Evolutionary conservation across 2,329 filamentous ascomycete genomes (phyloP).

Genomic region (Westerdykella ornata): DNA sequence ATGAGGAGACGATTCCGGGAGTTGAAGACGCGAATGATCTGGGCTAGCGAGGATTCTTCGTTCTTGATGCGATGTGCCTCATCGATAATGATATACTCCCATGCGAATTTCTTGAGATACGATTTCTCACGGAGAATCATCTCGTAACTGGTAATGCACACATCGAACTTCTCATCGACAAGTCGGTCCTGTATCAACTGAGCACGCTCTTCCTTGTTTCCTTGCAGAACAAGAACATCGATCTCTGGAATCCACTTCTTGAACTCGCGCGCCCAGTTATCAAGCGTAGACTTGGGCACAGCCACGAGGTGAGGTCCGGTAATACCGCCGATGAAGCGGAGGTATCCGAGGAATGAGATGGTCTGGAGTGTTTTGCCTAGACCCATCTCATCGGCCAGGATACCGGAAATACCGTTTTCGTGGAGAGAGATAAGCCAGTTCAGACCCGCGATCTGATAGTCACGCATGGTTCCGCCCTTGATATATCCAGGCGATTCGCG

Average conservation of each 20-base stretch:
- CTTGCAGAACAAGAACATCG: constrained; percentile 87
- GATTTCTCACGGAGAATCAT: constrained; percentile 96
- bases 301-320: constrained; percentile 84
- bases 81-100: constrained; percentile 99
- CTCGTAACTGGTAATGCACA: constrained; percentile 97
- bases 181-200: constrained; percentile 82
- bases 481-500: constrained; percentile 90
- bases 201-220: constrained; percentile 87
- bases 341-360: constrained; percentile 91
- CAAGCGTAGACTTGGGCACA: constrained; percentile 93
- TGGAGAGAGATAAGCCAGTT: constrained; percentile 98
- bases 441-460: constrained; percentile 90
- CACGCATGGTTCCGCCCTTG: constrained; percentile 77
- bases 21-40: constrained; percentile 93
- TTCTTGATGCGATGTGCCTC: constrained; percentile 99
- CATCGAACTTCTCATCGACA: constrained; percentile 92
- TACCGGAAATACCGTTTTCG: constrained; percentile 97
- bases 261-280: constrained; percentile 98
- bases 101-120: constrained; percentile 93
- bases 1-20: constrained; percentile 93
- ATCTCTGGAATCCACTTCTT: constrained; percentile 91
- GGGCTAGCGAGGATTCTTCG: constrained; percentile 91
- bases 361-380: constrained; percentile 96
- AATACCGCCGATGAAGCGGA: constrained; percentile 84
- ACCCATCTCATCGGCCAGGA: constrained; percentile 97